Conservation (phyloP, 179 eudicot genomes). For the Beta lomatogona region DNA sequence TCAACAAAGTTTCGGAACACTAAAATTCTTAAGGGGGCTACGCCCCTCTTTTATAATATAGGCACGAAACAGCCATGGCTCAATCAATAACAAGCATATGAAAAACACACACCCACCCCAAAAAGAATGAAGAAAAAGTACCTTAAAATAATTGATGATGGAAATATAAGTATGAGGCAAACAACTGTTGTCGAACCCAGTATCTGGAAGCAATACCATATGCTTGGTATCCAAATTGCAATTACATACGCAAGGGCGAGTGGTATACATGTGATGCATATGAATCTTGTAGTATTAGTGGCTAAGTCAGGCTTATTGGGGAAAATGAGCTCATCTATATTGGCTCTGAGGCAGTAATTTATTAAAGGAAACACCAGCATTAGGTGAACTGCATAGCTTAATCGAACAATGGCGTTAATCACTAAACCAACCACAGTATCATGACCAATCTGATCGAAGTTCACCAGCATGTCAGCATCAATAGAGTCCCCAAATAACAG, state of each 20-base stretch:
- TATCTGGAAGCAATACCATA: slow-evolving; percentile 92
- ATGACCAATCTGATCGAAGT: slow-evolving; percentile 61
- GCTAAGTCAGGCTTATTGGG: slow-evolving; percentile 46
- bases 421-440: slow-evolving; percentile 41
- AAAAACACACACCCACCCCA: not conserved
- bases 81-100: not conserved
- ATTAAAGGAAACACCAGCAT: slow-evolving; percentile 87
- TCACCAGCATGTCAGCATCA: slow-evolving; percentile 83
- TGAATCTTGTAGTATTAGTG: slow-evolving; percentile 48
- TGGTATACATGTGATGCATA: slow-evolving; percentile 50
- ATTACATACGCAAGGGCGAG: slow-evolving; percentile 55
- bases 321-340: slow-evolving; percentile 70
- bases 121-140: slow-evolving; percentile 20
- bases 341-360: slow-evolving; percentile 66
- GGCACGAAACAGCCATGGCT: too few relatives aligned
- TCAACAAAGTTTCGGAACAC: too few relatives aligned
- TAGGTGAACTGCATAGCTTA: slow-evolving; percentile 87
- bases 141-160: slow-evolving; percentile 76
- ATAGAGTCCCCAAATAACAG: slow-evolving; percentile 83
- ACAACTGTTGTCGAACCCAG: slow-evolving; percentile 83
- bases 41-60: too few relatives aligned
- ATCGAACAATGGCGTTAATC: slow-evolving; percentile 59
- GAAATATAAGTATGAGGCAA: slow-evolving; percentile 79
- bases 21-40: too few relatives aligned
- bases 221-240: slow-evolving; percentile 74